Evolutionary conservation across 768 basidiomycete genomes (phyloP).

Genomic region (Lentinula guzmanii): DNA sequence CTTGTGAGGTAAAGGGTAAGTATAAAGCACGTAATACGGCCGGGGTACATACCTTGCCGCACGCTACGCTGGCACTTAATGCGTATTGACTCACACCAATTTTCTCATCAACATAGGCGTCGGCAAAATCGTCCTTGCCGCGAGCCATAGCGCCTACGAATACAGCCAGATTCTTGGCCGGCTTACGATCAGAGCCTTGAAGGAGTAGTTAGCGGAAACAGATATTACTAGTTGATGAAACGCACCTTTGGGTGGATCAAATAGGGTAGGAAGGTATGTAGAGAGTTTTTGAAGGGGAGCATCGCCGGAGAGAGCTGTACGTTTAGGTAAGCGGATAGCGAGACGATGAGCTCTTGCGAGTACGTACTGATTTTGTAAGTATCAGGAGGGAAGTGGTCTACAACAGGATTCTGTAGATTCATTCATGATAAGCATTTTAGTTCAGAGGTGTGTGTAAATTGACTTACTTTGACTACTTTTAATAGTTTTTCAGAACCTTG

Average conservation of each 20-base stretch:
- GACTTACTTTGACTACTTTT: slow-evolving; percentile 86
- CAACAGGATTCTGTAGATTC: slow-evolving; percentile 74
- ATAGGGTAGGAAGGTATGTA: slow-evolving; percentile 77
- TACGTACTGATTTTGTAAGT: slow-evolving; percentile 69
- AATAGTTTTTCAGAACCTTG: slow-evolving; percentile 96
- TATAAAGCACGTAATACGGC: not conserved
- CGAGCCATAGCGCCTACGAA: slow-evolving; percentile 99
- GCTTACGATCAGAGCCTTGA: slow-evolving; percentile 12
- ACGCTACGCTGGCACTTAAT: slow-evolving; percentile 89
- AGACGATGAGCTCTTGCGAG: not conserved
- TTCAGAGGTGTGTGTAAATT: not conserved
- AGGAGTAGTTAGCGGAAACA: not conserved
- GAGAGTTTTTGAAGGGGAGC: slow-evolving; percentile 78
- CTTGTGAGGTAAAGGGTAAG: slow-evolving; percentile 29
- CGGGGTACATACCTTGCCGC: slow-evolving; percentile 71
- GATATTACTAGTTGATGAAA: not conserved
- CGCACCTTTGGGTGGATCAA: slow-evolving; percentile 19
- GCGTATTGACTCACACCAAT: slow-evolving; percentile 94
- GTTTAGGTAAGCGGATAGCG: no score
- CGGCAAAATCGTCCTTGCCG: slow-evolving; percentile 95
- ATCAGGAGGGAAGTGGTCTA: slow-evolving; percentile 91
- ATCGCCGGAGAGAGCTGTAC: slow-evolving; percentile 83
- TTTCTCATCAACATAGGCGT: slow-evolving; percentile 91
- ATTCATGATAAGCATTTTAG: slow-evolving; percentile 5
- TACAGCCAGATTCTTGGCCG: slow-evolving; percentile 86